Evolutionary conservation across 108 stramenopile species (phyloP), one percentile per base, ranked within the genome.

Genomic region (Poteriospumella lacustris): DNA sequence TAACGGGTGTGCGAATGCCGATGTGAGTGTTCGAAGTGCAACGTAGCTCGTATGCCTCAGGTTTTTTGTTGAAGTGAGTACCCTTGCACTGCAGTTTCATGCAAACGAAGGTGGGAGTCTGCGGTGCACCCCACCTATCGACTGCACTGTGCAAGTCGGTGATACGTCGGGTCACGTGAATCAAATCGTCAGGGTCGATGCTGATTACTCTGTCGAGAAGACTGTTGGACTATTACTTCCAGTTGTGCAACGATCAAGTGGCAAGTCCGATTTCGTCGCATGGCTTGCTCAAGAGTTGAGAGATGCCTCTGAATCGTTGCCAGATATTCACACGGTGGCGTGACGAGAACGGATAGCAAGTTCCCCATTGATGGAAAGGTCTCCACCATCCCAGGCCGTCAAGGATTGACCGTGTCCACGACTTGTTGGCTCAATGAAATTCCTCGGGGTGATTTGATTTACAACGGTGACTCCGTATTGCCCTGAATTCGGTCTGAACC

Each of bases 1-100:
- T 91, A 19, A 86, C 85, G 41, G 91, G 91, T 41, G 58, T 80
- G 0, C 90, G 90, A n/a, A 77, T 72, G 34, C 72, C 76, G 34
- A 68, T 82, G 9, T 58, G 76, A 58, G 84, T 88, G 2, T 44
- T 72, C 31, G 91, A 91, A 80, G 75, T 60, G 39, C 44, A 81
- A 24, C 90, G 89, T 75, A 90, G 91, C 5, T 83, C 82, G 39
- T 68, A 82, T 52, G 84, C 89, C 2, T 41, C 76, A 5, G 85
- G 83, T 33, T 81, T 75, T 64, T 68, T 85, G 0, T 36, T 89
- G 43, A 56, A 58, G 36, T 28, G 76, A 2, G 79, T 82, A 29
- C 91, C 90, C 9, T 76, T 59, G 15, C 73, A 84, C 58, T 91
- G 89, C 78, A 86, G 86, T 28, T 58, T 43, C n/a, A 77, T 77